Base-by-base conservation (phyloP, 1,284 basidiomycete species). In the Sutorius eximius region DNA sequence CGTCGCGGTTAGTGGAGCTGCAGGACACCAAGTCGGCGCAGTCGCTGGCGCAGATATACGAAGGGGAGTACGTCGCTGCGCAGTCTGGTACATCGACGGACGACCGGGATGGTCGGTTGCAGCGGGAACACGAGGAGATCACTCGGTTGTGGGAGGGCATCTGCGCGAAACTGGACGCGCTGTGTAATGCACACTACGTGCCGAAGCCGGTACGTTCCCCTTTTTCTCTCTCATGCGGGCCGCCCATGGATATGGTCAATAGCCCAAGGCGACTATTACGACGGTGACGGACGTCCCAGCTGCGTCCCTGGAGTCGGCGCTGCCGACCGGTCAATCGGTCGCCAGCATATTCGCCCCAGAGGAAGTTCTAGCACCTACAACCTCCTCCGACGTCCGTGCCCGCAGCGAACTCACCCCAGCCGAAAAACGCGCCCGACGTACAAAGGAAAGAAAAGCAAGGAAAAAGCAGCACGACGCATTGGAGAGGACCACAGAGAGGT, bases 31-130 rank as follows among this genome's bases (percentile, higher is more conserved):
- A 95, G 70, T 93, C 90, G 7, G 79, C 83, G 15, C 90, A 95
- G 71, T 95, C 91, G 0, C 82, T 99, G 34, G 95, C 95, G 8
- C 92, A 99, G 74, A 92, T 98, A 56, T 99, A 99, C 73, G 97
- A 98, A 71, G 89, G 92, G 59, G 95, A 97, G 60, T 99, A 91
- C 72, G 79, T 87, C 47, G 83, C 85, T 2, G 81, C 82, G 20
- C 80, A 81, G 61, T 74, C 73, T n/a, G 84, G 79, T 18, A 71
- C 77, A 1, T 69, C 75, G 11, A 75, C 75, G 3, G 89, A 95
- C 61, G 91, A 94, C 62, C 81, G 93, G 1, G 95, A 99, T 63
- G 92, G 87, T 24, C 95, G 93, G 72, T 78, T 99, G 29, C 79
- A 81, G 64, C 89, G 92, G 68, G 93, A 97, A 71, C 96, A 98